Base-by-base conservation (phyloP, 2,329 filamentous ascomycete genomes). In the Lasiodiplodia hormozganensis region DNA sequence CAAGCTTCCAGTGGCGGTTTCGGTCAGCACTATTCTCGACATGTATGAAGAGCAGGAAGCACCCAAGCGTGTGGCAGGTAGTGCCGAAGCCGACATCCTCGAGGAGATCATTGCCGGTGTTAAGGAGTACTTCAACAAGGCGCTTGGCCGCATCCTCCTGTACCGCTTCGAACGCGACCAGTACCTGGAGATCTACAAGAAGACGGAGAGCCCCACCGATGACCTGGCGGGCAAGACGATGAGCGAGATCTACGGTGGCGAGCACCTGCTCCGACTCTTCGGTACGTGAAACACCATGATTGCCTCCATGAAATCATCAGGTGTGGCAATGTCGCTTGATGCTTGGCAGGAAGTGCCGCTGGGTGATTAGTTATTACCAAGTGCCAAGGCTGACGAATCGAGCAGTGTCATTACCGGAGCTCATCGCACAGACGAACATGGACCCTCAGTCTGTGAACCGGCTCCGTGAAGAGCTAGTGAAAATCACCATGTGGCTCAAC, bases 351-450 rank as follows among this genome's bases (percentile, higher is more conserved):
- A n/a, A 34, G 40, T n/a, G 25, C 43, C 5, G 65, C 28, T 56
- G 16, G 36, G 28, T 65, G 62, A 68, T 62, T 68, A 52, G 21
- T 51, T 65, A 28, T 34, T 28, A 14, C 23, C 53, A n/a, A 23
- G 43, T 69, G 60, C 28, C 28, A 62, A 62, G 56, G 34, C 53
- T 62, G 62, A 49, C 60, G 21, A 43, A 53, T 38, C 18, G 53
- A 21, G 31, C 65, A 67, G 95, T 96, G 3, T 91, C 92, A 1
- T 89, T 98, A 73, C 95, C 96, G 0, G 96, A 99, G 77, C 89
- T 98, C 51, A 90, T 98, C 70, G 94, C 94, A 4, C 96, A 99
- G 79, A 99, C 96, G 65, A 98, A 98, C 81, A 97, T 99, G 94
- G 96, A 98, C 76, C 86, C 91, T 65, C 94, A 97, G 78, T 94